A percentile compares a stretch with the other conserved stretches of the same genome.
Evolutionary conservation across 2,329 filamentous ascomycete species (phyloP).

Genomic region (Trichophyton simii): DNA sequence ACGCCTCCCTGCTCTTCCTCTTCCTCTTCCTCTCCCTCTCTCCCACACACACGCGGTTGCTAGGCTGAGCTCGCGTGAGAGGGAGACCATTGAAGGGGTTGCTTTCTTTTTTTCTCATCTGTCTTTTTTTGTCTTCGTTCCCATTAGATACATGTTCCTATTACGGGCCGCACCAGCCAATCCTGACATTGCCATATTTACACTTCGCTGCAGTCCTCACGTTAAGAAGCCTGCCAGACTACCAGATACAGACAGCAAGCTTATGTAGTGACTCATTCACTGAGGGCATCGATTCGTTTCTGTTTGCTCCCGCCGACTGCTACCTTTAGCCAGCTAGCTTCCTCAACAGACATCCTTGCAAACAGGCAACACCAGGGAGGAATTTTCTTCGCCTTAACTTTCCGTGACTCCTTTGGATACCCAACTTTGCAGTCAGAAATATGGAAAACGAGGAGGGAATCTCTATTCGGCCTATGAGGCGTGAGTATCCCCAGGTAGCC

Average conservation of each 20-base stretch:
- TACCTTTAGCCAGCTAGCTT: background rate
- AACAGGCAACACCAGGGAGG: background rate
- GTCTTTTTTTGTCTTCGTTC: background rate
- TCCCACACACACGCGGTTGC: background rate
- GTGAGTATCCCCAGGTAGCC: constrained; percentile 37
- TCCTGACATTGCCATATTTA: background rate
- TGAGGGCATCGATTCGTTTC: background rate
- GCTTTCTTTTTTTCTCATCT: background rate
- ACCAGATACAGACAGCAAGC: background rate
- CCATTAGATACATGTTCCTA: background rate
- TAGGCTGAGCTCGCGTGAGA: constrained; percentile 7
- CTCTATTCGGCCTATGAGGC: constrained; percentile 52
- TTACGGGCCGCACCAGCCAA: background rate
- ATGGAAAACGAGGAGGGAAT: constrained; percentile 41
- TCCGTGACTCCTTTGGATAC: background rate
- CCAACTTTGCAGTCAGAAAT: background rate
- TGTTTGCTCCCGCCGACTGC: background rate
- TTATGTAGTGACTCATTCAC: background rate
- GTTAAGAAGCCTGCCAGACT: background rate
- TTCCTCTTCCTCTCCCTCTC: constrained; percentile 1
- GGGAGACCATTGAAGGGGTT: background rate
- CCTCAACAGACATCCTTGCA: background rate
- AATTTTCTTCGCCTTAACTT: background rate
- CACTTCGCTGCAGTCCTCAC: background rate
- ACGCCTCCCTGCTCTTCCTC: constrained; percentile 12